These are phyloP conservation scores for Marasmius oreades DNA, from an alignment of 1,284 basidiomycete genomes.

Conservation along the genomic window DNA sequence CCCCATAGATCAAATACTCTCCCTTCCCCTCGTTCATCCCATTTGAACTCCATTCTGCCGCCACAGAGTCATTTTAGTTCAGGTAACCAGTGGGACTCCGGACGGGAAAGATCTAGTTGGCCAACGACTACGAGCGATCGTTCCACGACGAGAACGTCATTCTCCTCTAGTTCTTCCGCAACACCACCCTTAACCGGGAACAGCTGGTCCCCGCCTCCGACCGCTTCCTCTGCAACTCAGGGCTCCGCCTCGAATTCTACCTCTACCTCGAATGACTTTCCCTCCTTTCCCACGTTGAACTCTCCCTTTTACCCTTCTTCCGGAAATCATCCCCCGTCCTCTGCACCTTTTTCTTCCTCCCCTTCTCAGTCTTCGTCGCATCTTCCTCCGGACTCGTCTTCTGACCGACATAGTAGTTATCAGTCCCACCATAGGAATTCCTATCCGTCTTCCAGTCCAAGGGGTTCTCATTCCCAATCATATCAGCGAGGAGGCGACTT, in stretches of 20 bases:
- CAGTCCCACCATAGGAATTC: not conserved
- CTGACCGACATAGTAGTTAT: not conserved
- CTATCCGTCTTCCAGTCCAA: not conserved
- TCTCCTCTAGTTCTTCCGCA: not conserved
- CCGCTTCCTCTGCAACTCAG: not conserved
- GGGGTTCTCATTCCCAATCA: not conserved
- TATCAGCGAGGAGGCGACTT: not conserved
- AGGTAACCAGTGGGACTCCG: not conserved
- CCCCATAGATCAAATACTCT: not conserved
- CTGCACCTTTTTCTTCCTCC: not conserved
- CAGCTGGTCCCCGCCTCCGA: not conserved
- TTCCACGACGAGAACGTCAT: not conserved
- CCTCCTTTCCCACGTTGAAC: not conserved
- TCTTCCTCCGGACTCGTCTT: not conserved
- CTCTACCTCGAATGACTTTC: not conserved
- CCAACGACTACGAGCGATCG: not conserved
- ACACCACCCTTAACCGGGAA: not conserved
- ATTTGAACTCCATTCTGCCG: not conserved
- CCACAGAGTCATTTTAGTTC: not conserved
- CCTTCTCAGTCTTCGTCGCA: not conserved
- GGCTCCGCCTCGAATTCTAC: not conserved
- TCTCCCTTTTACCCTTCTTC: constrained; percentile 1
- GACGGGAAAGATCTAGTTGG: not conserved
- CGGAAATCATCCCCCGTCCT: not conserved
- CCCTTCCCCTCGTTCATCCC: not conserved